Base-by-base conservation (phyloP, 331 rosid species). In the Cydonia oblonga region DNA sequence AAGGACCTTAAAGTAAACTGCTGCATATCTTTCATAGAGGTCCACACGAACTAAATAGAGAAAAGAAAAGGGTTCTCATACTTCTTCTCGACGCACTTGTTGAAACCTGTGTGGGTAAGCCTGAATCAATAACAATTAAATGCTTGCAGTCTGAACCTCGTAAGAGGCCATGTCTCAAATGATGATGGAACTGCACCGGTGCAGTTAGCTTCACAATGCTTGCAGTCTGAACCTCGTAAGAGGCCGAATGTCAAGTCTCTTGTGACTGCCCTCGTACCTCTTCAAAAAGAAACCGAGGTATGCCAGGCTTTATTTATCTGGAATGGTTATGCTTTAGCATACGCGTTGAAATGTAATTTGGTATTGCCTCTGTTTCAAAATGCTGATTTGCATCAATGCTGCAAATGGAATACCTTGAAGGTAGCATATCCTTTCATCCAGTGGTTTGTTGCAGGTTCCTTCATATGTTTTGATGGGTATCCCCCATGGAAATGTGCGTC, bases 91-190 rank as follows among this genome's bases (percentile, higher is more conserved):
- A 93, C 90, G 57, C 98, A 93, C 79, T 93, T 93, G 32, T 84
- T 91, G 80, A 91, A 93, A 74, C 97, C 91, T 23, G 96, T 84
- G 65, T 95, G 88, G n/a, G 97, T 91, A 72, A 91, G 90, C 96
- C 98, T 93, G 7, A 13, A 67, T 32, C 72, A 52, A 38, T 25
- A 20, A 67, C 9, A 12, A 23, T 4, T 4, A 61, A 25, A 29
- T 29, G 32, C 32, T 26, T 26, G 26, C 26, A 25, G 26, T 25
- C 26, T 1, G 26, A 25, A 25, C 26, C 26, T 25, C 2, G 26
- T 25, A 25, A 25, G 26, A 83, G 95, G 89, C 26, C 92, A 90
- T 85, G 85, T 92, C 82, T 90, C 95, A 61, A 92, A 80, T 70
- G 96, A 92, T 69, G 96, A 92, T 59, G 92, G 97, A 75, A 85